Conservation (phyloP, 768 basidiomycete genomes). For the Pulveroboletus sp. region DNA sequence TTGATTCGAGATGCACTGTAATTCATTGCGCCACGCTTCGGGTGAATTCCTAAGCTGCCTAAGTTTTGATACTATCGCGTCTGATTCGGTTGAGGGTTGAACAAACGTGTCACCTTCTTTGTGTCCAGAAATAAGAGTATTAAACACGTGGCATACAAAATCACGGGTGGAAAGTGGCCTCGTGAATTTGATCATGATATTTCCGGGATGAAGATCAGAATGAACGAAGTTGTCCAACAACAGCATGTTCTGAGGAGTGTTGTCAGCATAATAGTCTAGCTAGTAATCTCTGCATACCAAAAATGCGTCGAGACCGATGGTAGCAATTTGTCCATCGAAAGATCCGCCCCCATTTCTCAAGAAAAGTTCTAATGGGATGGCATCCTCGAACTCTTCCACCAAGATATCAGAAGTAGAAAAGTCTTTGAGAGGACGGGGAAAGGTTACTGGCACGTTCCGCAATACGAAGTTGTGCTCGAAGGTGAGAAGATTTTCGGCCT, state of each 20-base stretch:
- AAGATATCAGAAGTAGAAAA: conserved; percentile 82
- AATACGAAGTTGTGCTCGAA: conserved; percentile 86
- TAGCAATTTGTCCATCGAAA: conserved; percentile 85
- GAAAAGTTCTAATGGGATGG: conserved; percentile 83
- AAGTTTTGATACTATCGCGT: conserved; percentile 66
- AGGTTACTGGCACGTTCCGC: conserved; percentile 77
- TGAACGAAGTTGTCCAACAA: conserved; percentile 97
- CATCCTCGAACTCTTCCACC: conserved; percentile 92
- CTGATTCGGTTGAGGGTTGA: conserved; percentile 41
- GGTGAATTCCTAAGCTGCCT: conserved; percentile 53
- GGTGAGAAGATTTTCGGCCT: conserved; percentile 78
- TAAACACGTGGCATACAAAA: conserved; percentile 57
- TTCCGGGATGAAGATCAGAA: conserved; percentile 85
- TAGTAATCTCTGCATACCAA: conserved; percentile 49
- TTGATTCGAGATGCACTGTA: conserved; percentile 52
- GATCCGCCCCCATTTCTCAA: conserved; percentile 88
- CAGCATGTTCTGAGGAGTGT: conserved; percentile 78
- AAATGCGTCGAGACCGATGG: conserved; percentile 92
- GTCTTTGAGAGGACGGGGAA: conserved; percentile 79
- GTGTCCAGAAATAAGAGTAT: conserved; percentile 43
- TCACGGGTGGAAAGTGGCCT: conserved; percentile 71
- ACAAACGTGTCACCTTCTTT: conserved; percentile 21
- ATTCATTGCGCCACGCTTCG: conserved; percentile 63
- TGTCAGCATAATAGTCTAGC: conserved; percentile 1
- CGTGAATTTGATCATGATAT: conserved; percentile 97